A percentile compares a stretch with the other conserved stretches of the same genome.
Evolutionary conservation across 2,329 filamentous ascomycete genomes (phyloP).

Genomic region (Pseudomassariella vexata): DNA sequence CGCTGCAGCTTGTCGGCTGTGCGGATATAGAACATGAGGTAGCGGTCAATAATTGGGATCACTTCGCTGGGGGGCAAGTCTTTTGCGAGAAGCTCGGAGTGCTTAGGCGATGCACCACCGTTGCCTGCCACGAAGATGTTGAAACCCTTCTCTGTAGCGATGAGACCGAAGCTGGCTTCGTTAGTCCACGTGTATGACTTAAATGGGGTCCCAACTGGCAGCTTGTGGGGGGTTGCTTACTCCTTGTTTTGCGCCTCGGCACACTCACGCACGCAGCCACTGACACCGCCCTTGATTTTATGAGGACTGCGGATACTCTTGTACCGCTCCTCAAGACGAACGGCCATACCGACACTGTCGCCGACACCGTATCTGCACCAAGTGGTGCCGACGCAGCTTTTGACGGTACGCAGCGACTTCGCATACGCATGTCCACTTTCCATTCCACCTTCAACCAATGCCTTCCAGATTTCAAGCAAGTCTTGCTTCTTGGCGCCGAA

Average conservation of each 20-base stretch:
- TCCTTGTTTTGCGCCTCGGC: slow-evolving; percentile 92
- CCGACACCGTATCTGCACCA: slow-evolving; percentile 89
- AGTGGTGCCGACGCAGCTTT: slow-evolving; percentile 84
- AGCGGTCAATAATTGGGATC: slow-evolving; percentile 78
- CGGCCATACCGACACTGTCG: slow-evolving; percentile 86
- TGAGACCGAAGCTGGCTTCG: slow-evolving; percentile 82
- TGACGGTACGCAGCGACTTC: slow-evolving; percentile 82
- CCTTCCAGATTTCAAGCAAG: slow-evolving; percentile 73
- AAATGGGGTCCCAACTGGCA: no score
- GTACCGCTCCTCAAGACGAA: slow-evolving; percentile 82
- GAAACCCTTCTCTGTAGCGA: slow-evolving; percentile 88
- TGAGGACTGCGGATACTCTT: slow-evolving; percentile 86
- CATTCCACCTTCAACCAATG: slow-evolving; percentile 77
- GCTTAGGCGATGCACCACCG: slow-evolving; percentile 77
- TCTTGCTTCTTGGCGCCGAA: slow-evolving; percentile 89
- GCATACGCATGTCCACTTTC: slow-evolving; percentile 89
- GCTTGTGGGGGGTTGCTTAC: slow-evolving; percentile 42
- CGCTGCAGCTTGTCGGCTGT: slow-evolving; percentile 87
- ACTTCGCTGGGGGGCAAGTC: slow-evolving; percentile 81
- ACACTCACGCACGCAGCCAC: slow-evolving; percentile 86
- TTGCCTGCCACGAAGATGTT: slow-evolving; percentile 91
- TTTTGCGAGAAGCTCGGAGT: slow-evolving; percentile 78
- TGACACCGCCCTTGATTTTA: slow-evolving; percentile 87
- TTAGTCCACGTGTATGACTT: no score
- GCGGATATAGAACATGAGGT: slow-evolving; percentile 89